Conservation (phyloP, 148 eudicot genomes). For the Hydrangea macrophylla region DNA sequence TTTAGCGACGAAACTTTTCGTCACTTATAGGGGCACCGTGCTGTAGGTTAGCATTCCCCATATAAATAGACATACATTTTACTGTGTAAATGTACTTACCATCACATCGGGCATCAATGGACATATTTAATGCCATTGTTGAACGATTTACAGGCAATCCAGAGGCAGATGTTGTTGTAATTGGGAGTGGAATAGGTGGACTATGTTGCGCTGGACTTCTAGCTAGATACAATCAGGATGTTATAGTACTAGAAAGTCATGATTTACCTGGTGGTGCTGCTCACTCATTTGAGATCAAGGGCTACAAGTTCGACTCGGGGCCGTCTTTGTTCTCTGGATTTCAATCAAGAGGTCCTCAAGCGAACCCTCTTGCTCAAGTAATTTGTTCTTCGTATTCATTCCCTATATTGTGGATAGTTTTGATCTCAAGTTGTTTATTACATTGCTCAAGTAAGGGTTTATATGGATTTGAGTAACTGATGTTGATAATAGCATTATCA, state of each 20-base stretch:
- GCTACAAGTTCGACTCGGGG: slow-evolving; percentile 88
- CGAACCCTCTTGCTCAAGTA: slow-evolving; percentile 98
- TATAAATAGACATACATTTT: not conserved
- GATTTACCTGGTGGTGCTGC: slow-evolving; percentile 95
- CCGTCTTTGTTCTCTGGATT: slow-evolving; percentile 97
- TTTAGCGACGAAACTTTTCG: not conserved
- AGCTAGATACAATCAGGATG: slow-evolving; percentile 85
- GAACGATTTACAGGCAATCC: slow-evolving; percentile 60
- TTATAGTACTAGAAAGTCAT: slow-evolving; percentile 86
- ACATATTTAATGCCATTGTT: not conserved
- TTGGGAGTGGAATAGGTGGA: slow-evolving; percentile 96
- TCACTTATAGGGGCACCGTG: not conserved
- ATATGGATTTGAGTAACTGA: not conserved
- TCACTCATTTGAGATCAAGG: slow-evolving; percentile 85
- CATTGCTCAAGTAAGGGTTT: not conserved
- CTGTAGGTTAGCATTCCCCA: too few relatives aligned
- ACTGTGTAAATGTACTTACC: not conserved
- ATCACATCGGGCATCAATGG: not conserved
- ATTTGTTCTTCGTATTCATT: slow-evolving; percentile 11
- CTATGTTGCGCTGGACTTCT: slow-evolving; percentile 87
- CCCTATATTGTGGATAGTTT: not conserved
- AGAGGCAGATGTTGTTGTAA: slow-evolving; percentile 88
- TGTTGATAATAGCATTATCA: not conserved
- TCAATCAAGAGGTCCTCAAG: slow-evolving; percentile 97
- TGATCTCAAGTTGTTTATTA: not conserved